Base-by-base conservation (phyloP, 2,329 filamentous ascomycete genomes). In the Colletotrichum trifolii region DNA sequence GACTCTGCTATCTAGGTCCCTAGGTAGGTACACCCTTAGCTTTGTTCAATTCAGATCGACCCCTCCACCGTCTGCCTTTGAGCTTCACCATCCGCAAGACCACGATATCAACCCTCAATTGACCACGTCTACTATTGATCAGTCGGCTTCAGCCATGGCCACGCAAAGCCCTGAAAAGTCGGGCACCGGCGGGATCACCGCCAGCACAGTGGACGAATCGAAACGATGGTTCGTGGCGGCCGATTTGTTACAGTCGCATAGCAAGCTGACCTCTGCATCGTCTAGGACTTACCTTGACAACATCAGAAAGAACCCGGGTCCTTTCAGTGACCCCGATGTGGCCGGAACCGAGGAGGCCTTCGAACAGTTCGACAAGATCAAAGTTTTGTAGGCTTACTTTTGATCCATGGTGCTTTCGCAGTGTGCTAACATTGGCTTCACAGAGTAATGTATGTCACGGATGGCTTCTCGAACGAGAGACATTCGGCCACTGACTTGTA, bases 201-300 rank as follows among this genome's bases (percentile, higher is more conserved):
- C 36, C 12, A 25, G 55, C 12, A 52, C 8, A 10, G 53, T 67
- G 6, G 47, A 67, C 34, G 67, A 68, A 34, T 45, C 33, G n/a
- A 67, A 67, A 36, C 55, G 67, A 68, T 68, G 67, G 67, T 68
- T 25, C 7, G 34, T 2, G 3, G 25, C 25, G 25, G 25, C 6
- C 13, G 17, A 9, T 34, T 33, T 40, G 12, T 46, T 17, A 10
- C 9, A 46, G 43, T 17, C 9, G 10, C 12, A 15, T 2, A 33
- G n/a, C 9, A 46, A 38, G 52, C 63, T 66, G 38, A 60, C 36
- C 13, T 13, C 36, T 9, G 35, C 34, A 13, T 64, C 55, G 54
- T 64, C 59, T 68, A 96, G 94, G 94, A 89, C 88, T 77, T 90
- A 97, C 76, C 86, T 98, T 62, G 89, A 98, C 78, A 90, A 86